Base-by-base conservation (phyloP, 805 yeast species). In the Ogataea zsoltii region DNA sequence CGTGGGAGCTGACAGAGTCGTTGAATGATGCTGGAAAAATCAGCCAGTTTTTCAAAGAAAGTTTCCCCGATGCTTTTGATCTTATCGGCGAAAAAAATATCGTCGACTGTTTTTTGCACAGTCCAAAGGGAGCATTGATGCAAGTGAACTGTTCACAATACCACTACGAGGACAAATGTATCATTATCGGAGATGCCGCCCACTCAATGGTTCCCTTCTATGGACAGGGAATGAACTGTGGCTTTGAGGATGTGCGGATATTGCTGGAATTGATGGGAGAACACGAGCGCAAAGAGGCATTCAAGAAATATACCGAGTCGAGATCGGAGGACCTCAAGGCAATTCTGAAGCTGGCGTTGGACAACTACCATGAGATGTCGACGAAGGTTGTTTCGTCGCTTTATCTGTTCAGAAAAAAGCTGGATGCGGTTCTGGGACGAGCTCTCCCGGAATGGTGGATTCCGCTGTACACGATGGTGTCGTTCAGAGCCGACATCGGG, bases 131-230 rank as follows among this genome's bases (percentile, higher is more conserved):
- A 3, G 72, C 90, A n/a, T 71, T 91, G 36, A 74, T 90, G 69
- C 88, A 87, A 49, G 76, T 87, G 7, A 76, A 75, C 38, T 83
- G 88, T 54, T 68, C 68, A 40, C 89, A 92, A 2, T 91, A 88
- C 66, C 79, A 88, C 59, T 75, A 71, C 37, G 63, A 72, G 33
- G 86, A 82, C 38, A 76, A 77, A 46, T 82, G 82, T 13, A 68
- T 91, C 9, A 67, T 91, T 11, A 67, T 91, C 23, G 97, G 97
- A 5, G 97, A 91, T 63, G 96, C 97, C 0, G 96, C 97, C 0
- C 97, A 91, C 67, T 81, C 94, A 23, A 91, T 90, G 96, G 97
- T 91, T 5, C 97, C 97, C n/a, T 91, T 91, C 64, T 91, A 90
- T 61, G 97, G 97, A 9, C 97, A 91, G 64, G 97, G 97, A 4